A percentile compares a stretch with the other conserved stretches of the same genome.
Evolutionary conservation across 2,329 filamentous ascomycete genomes (phyloP).

Genomic region (Alternaria gansuensis): DNA sequence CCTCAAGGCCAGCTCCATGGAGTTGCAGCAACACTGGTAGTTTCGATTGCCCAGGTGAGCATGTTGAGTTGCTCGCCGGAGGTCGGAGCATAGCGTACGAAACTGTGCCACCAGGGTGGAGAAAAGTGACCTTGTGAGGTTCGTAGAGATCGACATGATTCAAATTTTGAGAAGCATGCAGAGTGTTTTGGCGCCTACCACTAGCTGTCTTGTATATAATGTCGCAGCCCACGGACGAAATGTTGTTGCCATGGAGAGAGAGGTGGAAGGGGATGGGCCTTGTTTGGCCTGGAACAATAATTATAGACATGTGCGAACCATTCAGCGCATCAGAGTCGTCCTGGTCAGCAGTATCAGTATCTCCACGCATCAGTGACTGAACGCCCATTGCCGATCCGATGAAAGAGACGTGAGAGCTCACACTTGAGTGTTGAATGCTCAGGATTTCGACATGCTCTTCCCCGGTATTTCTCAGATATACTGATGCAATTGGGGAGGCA

Average conservation of each 20-base stretch:
- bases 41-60: conserved; percentile 24
- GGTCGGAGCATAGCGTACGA: conserved; percentile 67
- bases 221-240: conserved; percentile 36
- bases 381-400: conserved; percentile 11
- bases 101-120: conserved; percentile 63
- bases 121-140: conserved; percentile 64
- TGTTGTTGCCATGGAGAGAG: conserved; percentile 29
- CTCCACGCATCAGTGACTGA: conserved; percentile 27
- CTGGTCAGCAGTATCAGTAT: conserved; percentile 26
- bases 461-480: conserved; percentile 60
- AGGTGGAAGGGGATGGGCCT: conserved; percentile 52
- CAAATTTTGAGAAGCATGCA: conserved; percentile 41
- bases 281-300: conserved; percentile 53
- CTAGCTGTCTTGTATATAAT: conserved; percentile 39
- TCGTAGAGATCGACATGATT: conserved; percentile 47
- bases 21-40: conserved; percentile 62
- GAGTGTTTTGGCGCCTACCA: conserved; percentile 21
- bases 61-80: conserved; percentile 56
- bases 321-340: conserved; percentile 1
- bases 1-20: conserved; percentile 67
- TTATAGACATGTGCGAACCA: conserved; percentile 11
- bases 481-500: conserved; percentile 59
- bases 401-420: conserved; percentile 19
- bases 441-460: conserved; percentile 48
- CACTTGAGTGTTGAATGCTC: conserved; percentile 39